Percentiles rank a stretch among this genome's conserved stretches.
Conservation (phyloP, 2,329 filamentous ascomycete genomes). For the Stemphylium beticola region DNA sequence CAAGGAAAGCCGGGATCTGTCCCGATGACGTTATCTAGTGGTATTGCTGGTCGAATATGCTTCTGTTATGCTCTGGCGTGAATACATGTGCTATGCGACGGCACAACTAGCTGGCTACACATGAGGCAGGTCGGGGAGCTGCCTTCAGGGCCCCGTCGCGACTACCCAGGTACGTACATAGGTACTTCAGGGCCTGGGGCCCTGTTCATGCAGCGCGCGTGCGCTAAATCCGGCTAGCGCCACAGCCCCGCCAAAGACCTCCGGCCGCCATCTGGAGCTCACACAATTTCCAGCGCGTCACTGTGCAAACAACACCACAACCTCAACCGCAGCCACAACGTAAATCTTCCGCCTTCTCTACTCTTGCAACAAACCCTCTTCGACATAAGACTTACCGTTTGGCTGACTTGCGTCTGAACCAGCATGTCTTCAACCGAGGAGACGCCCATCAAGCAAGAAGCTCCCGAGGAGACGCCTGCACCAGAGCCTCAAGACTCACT, state of each 20-base stretch:
- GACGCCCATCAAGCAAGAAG: conserved; percentile 15
- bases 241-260: conserved; percentile 27
- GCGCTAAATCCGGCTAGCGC: conserved; percentile 35
- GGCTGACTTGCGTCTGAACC: no score
- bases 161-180: neutral
- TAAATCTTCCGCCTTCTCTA: no score
- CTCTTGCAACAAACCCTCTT: no score
- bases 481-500: conserved; percentile 13
- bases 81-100: neutral
- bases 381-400: no score
- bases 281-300: conserved; percentile 17
- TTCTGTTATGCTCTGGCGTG: neutral
- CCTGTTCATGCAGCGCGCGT: conserved; percentile 29
- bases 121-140: conserved; percentile 6
- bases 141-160: conserved; percentile 18
- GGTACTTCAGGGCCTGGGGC: neutral
- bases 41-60: neutral
- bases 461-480: conserved; percentile 17
- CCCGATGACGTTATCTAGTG: conserved; percentile 16
- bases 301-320: neutral
- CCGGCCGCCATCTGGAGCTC: conserved; percentile 27
- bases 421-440: conserved; percentile 23
- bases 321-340: neutral
- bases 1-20: conserved; percentile 27
- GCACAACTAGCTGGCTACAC: neutral